Percentiles rank a stretch among this genome's conserved stretches.
Evolutionary conservation across 345 rosid species (phyloP).

Genomic region (Eutrema yunnanense): DNA sequence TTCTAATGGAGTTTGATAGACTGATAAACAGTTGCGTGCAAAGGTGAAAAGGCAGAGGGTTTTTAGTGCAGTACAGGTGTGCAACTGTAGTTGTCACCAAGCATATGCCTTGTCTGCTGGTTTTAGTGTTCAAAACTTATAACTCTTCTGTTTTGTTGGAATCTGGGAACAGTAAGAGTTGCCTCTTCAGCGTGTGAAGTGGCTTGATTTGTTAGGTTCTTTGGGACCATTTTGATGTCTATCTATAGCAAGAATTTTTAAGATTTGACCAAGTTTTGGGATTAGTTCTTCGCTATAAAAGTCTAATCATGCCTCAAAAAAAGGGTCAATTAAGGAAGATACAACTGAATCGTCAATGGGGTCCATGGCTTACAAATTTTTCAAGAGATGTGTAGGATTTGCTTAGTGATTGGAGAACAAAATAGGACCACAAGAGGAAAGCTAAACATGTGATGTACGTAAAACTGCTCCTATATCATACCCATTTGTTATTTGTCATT

Average conservation of each 20-base stretch:
- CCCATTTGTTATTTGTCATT: constrained; percentile 35
- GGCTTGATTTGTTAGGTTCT: constrained; percentile 24
- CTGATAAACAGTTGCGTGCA: constrained; percentile 32
- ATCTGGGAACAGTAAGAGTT: constrained; percentile 21
- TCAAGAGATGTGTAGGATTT: constrained; percentile 27
- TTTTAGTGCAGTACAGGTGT: constrained; percentile 24
- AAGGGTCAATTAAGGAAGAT: constrained; percentile 32
- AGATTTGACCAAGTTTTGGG: neutral
- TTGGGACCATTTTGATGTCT: constrained; percentile 26
- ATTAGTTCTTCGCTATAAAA: constrained; percentile 18
- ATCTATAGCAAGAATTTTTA: constrained; percentile 15
- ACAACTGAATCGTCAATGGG: constrained; percentile 32
- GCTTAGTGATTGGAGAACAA: constrained; percentile 30
- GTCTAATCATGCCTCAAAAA: constrained; percentile 23
- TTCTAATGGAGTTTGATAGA: constrained; percentile 11
- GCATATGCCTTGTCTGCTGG: constrained; percentile 33
- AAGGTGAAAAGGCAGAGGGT: constrained; percentile 13
- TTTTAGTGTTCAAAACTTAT: constrained; percentile 18
- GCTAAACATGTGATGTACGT: constrained; percentile 29
- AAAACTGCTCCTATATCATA: constrained; percentile 23
- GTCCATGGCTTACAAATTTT: constrained; percentile 26
- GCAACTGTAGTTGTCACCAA: constrained; percentile 29
- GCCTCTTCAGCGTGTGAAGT: constrained; percentile 33
- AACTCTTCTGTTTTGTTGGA: constrained; percentile 27
- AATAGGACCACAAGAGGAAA: constrained; percentile 27